These are phyloP conservation scores for Lenwebbia sp. DNA, from an alignment of 345 rosid genomes.

Conservation along the genomic window DNA sequence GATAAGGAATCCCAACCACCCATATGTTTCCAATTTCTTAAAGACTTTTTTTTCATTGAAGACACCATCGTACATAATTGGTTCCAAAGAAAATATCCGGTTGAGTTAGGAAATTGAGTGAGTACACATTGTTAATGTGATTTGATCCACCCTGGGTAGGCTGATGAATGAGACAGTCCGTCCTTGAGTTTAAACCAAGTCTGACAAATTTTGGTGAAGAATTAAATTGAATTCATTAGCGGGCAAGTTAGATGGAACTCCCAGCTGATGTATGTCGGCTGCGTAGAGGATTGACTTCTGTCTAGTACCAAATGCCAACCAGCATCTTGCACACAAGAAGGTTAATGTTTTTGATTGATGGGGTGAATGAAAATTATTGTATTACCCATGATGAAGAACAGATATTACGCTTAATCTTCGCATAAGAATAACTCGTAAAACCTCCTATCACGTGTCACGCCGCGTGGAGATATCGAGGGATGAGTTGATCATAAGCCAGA, in stretches of 20 bases:
- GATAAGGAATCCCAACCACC: neutral
- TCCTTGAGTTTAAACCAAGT: neutral
- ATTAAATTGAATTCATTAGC: too few species aligned
- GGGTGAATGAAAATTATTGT: neutral
- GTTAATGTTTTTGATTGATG: neutral
- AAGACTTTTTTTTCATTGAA: neutral
- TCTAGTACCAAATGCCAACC: neutral
- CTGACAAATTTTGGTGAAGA: neutral
- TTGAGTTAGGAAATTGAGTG: too few species aligned
- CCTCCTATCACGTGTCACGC: neutral
- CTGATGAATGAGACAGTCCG: too few species aligned
- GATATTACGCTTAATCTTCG: neutral
- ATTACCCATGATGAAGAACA: neutral
- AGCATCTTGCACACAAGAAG: neutral
- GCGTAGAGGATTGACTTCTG: neutral
- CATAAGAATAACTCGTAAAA: neutral
- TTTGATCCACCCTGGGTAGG: too few species aligned
- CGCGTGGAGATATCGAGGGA: accelerated
- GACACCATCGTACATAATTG: too few species aligned
- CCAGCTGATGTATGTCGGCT: neutral
- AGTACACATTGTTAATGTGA: too few species aligned
- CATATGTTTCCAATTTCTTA: neutral
- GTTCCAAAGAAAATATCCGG: too few species aligned
- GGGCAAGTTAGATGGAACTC: neutral
- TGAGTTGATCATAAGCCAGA: neutral